phyloP scores from a whole-genome alignment of 2,329 filamentous ascomycete genomes.

The Colletotrichum sp. region DNA sequence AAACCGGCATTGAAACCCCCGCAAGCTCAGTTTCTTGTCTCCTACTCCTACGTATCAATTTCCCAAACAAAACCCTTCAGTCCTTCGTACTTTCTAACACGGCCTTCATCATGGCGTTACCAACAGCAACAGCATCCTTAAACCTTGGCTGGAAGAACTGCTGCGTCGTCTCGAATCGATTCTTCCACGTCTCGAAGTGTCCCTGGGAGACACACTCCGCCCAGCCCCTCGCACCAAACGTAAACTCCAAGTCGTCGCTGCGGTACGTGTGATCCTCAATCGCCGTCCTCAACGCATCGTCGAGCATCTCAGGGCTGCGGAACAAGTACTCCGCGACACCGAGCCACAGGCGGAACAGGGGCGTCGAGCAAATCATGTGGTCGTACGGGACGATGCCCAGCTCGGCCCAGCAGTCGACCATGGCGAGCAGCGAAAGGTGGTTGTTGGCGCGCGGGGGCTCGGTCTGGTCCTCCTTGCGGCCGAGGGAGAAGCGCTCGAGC shows the following conservation, averaged over 20 bases:
- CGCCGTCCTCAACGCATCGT: conserved; percentile 84
- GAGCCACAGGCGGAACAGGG: conserved; percentile 94
- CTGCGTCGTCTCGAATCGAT: conserved; percentile 90
- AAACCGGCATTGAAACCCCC: background rate
- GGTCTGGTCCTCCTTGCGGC: conserved; percentile 65
- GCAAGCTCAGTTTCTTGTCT: background rate
- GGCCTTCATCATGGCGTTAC: conserved; percentile 97
- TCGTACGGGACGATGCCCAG: conserved; percentile 95
- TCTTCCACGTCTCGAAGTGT: conserved; percentile 90
- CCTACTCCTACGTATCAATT: background rate
- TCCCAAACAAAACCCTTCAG: background rate
- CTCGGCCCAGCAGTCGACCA: conserved; percentile 98
- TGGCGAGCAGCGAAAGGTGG: conserved; percentile 90
- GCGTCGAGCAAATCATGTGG: conserved; percentile 99
- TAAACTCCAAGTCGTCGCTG: conserved; percentile 96
- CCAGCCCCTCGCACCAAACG: conserved; percentile 95
- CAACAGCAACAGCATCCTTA: conserved; percentile 82
- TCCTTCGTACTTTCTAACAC: conserved; percentile 79
- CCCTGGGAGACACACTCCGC: conserved; percentile 90
- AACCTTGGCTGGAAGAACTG: conserved; percentile 91
- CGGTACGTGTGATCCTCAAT: conserved; percentile 91
- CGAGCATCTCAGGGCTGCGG: conserved; percentile 78
- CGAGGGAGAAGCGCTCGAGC: conserved; percentile 85
- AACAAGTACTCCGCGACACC: conserved; percentile 98
- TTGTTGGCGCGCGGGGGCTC: conserved; percentile 78